Evolutionary conservation across 129 eudicot genomes (phyloP).

Genomic region (Tagetes patula): DNA sequence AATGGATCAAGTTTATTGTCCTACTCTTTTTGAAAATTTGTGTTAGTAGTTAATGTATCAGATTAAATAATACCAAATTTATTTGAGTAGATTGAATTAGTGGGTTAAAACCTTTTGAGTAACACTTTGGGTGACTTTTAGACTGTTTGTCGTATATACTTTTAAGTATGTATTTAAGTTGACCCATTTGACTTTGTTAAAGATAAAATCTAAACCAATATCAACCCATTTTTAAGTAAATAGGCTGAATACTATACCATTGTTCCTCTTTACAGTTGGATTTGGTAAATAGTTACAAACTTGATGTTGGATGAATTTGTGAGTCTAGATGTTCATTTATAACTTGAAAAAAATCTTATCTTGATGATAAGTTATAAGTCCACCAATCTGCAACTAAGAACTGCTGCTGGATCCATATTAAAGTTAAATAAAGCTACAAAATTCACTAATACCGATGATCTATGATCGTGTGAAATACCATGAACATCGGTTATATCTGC

Average conservation of each 20-base stretch:
- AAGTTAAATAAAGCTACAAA: neutral
- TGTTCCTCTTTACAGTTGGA: neutral
- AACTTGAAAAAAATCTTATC: neutral
- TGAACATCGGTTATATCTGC: neutral
- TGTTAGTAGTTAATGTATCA: neutral
- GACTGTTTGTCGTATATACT: neutral
- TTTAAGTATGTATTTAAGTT: neutral
- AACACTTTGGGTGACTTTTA: neutral
- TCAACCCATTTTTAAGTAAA: neutral
- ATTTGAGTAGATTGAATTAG: neutral
- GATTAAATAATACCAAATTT: neutral
- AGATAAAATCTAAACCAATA: neutral
- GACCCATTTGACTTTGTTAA: neutral
- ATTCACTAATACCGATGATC: neutral
- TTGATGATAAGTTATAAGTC: neutral
- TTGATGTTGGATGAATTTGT: neutral
- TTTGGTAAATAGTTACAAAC: neutral
- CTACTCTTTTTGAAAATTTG: neutral
- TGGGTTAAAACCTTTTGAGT: neutral
- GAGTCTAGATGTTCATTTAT: neutral
- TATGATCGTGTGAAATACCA: neutral
- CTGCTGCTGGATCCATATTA: neutral
- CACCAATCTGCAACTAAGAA: neutral
- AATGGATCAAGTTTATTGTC: neutral
- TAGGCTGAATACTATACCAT: neutral